A percentile compares a stretch with the other conserved stretches of the same genome.
Conservation (phyloP, 768 basidiomycete genomes). For the Amanita jacksonii region DNA sequence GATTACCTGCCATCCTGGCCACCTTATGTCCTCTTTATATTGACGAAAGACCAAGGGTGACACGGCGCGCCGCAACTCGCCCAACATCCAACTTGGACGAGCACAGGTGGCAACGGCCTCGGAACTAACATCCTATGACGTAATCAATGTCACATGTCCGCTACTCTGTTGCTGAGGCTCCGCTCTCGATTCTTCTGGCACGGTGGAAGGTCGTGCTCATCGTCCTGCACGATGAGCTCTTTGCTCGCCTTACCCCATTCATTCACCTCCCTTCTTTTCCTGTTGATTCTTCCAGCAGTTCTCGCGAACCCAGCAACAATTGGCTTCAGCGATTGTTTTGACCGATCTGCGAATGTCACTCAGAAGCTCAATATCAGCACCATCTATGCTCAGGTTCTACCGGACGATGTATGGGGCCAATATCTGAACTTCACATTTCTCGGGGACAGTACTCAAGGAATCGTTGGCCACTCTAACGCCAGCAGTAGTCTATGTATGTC, state of each 20-base stretch:
- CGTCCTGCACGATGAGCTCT: constrained; percentile 17
- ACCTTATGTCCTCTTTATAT: constrained; percentile 35
- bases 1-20: constrained; percentile 85
- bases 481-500: constrained; percentile 61
- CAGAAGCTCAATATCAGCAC: constrained; percentile 57
- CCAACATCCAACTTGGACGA: constrained; percentile 2
- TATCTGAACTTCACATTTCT: constrained; percentile 67
- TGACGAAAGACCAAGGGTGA: constrained; percentile 12
- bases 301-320: constrained; percentile 52
- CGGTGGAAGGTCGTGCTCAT: constrained; percentile 11
- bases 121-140: too few species aligned
- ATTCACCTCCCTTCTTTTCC: constrained; percentile 16
- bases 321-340: constrained; percentile 63
- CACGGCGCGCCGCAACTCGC: neutral
- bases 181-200: neutral
- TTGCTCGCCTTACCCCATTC: constrained; percentile 11
- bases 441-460: constrained; percentile 48
- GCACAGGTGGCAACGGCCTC: too few species aligned
- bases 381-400: constrained; percentile 64
- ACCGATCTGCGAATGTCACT: constrained; percentile 30
- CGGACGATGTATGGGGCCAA: constrained; percentile 28
- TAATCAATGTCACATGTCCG: constrained; percentile 4
- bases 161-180: too few species aligned
- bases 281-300: constrained; percentile 17
- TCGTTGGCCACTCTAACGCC: constrained; percentile 48